Evolutionary conservation across 441 rosid genomes (phyloP).

Genomic region (Populus hybrid): DNA sequence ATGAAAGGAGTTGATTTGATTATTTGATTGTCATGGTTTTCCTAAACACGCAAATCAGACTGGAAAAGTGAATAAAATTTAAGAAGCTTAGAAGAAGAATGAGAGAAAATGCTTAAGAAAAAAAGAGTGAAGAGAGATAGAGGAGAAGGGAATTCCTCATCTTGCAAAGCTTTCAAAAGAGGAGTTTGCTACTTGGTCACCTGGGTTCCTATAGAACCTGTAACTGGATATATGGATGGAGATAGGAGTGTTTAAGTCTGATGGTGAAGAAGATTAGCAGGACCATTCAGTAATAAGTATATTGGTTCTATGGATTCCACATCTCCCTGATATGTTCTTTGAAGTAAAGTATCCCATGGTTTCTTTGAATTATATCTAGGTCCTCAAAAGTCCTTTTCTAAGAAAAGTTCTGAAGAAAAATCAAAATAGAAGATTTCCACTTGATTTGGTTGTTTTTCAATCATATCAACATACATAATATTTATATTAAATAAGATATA

Average conservation of each 20-base stretch:
- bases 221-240: not conserved
- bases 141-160: not conserved
- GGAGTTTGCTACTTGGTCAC: not conserved
- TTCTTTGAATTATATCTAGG: not conserved
- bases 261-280: not conserved
- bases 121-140: not conserved
- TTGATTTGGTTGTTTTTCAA: not conserved
- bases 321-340: too few relatives aligned
- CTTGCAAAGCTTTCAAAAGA: not conserved
- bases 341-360: not conserved
- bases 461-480: not conserved
- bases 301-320: too few relatives aligned
- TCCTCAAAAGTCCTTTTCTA: not conserved
- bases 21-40: not conserved
- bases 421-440: not conserved
- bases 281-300: not conserved
- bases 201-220: not conserved
- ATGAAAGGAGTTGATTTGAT: not conserved
- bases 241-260: not conserved
- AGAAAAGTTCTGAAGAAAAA: not conserved
- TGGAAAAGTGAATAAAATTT: not conserved
- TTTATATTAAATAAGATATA: conserved; percentile 2
- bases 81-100: not conserved
- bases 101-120: not conserved
- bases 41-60: not conserved